Percentiles rank a stretch among this genome's conserved stretches.
These are phyloP conservation scores for Chlorella sorokiniana DNA, from an alignment of 139 green algal genomes.

Conservation along the genomic window DNA sequence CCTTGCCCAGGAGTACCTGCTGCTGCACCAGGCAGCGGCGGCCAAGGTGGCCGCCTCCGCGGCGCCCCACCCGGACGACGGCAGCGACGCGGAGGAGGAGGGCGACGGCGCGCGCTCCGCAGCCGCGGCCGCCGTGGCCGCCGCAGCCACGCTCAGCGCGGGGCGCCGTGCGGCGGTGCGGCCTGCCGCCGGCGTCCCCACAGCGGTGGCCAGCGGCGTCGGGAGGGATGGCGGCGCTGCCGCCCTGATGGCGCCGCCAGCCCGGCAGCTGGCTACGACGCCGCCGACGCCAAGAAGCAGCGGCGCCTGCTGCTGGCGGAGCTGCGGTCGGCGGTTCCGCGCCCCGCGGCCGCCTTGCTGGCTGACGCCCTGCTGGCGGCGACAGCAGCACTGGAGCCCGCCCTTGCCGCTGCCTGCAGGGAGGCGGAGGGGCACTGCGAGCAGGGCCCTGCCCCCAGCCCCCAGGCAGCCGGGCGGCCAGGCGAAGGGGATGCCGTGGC, in stretches of 20 bases:
- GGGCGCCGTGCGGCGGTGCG: neutral
- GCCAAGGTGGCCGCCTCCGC: constrained; percentile 25
- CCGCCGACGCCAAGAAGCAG: constrained; percentile 44
- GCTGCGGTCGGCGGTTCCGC: constrained; percentile 50
- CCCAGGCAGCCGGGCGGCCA: too few species aligned
- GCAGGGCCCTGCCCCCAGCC: too few species aligned
- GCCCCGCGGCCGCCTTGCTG: constrained; percentile 45
- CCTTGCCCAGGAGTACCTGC: constrained; percentile 42
- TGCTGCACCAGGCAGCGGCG: constrained; percentile 42
- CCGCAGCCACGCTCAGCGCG: neutral
- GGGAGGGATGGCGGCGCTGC: neutral
- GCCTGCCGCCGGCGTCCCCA: neutral
- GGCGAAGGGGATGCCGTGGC: neutral
- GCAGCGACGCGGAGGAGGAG: constrained; percentile 12
- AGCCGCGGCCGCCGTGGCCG: neutral
- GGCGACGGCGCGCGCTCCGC: neutral
- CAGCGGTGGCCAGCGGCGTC: neutral
- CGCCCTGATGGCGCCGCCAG: neutral
- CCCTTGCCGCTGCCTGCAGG: neutral
- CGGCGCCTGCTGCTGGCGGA: constrained; percentile 51
- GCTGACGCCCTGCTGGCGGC: constrained; percentile 48
- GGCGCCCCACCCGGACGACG: constrained; percentile 4
- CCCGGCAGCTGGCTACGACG: constrained; percentile 28
- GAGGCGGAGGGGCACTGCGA: too few species aligned
- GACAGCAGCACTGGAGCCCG: neutral